Evolutionary conservation across 768 basidiomycete species (phyloP), one percentile per base, ranked within the genome.

Genomic region (Pleurotus citrinopileatus): DNA sequence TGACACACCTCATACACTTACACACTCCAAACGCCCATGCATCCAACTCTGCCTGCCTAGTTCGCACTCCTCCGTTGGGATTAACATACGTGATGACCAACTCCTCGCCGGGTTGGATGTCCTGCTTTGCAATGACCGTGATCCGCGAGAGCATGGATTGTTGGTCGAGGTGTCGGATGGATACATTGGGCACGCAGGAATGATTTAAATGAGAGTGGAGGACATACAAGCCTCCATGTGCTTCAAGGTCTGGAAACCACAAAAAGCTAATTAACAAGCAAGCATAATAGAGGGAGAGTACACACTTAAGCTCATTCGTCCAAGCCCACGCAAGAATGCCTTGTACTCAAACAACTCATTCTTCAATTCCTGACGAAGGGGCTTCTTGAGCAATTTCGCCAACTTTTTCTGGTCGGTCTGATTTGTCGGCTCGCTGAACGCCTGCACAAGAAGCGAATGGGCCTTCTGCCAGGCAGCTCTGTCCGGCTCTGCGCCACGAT

Each of bases 131-230:
- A n/a, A 90, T 66, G 22, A 92, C 64, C 0, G 88, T 84, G 64
- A 96, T 88, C 32, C 90, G 82, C 5, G 86, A 76, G 52, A 91
- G 84, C 1, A 86, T 78, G 1, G 74, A 82, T 46, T 81, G 82
- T 58, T 77, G 79, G 65, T 90, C 86, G 54, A 91, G 69, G 64
- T 92, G 92, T 2, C 87, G 83, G 13, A 89, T 84, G 15, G 90
- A 88, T 44, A 86, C 60, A 66, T 92, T 95, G 0, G 94, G 91
- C 15, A 72, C 67, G 67, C 94, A 97, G 5, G 79, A 79, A 66
- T 97, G 94, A 67, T 96, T 97, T 26, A 95, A 67, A 60, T 94
- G 90, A 2, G 92, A 87, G 65, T 95, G 92, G 3, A 94, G 77
- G 19, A 78, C 80, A 69, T 94, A 96, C 8, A 96, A 73, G 2